Conservation (phyloP, 768 basidiomycete genomes). For the Rhodotorula toruloides region DNA sequence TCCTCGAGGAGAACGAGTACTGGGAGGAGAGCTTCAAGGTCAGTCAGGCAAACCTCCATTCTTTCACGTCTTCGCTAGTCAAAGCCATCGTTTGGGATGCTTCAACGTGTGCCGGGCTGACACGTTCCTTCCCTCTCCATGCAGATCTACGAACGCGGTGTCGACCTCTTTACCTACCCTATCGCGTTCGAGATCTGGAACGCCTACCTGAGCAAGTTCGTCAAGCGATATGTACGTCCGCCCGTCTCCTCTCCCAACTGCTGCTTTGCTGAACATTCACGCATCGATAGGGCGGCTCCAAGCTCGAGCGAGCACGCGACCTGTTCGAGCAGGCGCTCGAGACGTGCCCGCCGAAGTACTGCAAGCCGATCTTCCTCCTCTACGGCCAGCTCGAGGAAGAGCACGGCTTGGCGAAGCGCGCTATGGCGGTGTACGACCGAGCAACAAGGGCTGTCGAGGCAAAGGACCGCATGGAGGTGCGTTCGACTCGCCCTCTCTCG, state of each 20-base stretch:
- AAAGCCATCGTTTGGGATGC: too few species aligned
- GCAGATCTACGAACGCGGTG: conserved; percentile 93
- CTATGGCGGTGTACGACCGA: conserved; percentile 92
- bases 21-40: conserved; percentile 99
- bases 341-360: conserved; percentile 89
- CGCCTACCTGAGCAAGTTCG: conserved; percentile 93
- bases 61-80: neutral
- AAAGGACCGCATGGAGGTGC: conserved; percentile 89
- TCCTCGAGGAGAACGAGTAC: conserved; percentile 95
- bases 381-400: conserved; percentile 96
- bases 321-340: conserved; percentile 96
- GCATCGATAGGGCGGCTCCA: conserved; percentile 68
- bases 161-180: conserved; percentile 95
- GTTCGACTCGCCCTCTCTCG: conserved; percentile 31
- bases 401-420: conserved; percentile 84
- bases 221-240: conserved; percentile 80
- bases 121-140: too few species aligned
- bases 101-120: too few species aligned
- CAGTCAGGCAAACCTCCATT: neutral
- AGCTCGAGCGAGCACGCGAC: conserved; percentile 92
- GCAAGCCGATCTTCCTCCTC: conserved; percentile 91
- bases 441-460: conserved; percentile 79
- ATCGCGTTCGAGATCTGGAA: conserved; percentile 99
- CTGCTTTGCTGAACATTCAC: neutral
- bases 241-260: neutral